phyloP scores from a whole-genome alignment of 1,284 basidiomycete genomes.

The Sanguinoderma infundibulare region DNA sequence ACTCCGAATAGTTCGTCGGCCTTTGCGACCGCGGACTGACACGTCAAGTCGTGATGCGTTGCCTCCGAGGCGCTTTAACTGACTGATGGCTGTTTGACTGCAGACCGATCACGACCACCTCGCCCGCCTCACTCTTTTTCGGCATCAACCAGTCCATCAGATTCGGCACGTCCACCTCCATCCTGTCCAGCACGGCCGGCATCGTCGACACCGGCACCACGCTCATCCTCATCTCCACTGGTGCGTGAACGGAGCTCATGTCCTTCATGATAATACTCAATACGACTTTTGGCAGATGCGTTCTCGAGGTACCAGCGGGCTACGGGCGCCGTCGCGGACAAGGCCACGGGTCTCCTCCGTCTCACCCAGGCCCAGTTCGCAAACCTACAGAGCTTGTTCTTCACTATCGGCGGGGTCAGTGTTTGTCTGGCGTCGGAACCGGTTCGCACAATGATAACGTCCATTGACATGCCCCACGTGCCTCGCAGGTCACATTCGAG shows the following conservation, averaged over 20 bases:
- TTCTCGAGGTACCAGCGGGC: constrained; percentile 38
- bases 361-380: constrained; percentile 42
- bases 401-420: constrained; percentile 44
- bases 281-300: constrained; percentile 30
- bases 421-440: not conserved
- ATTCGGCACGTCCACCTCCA: constrained; percentile 50
- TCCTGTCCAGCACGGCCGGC: constrained; percentile 54
- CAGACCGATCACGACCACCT: constrained; percentile 51
- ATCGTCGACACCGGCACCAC: constrained; percentile 66
- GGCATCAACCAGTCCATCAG: constrained; percentile 63
- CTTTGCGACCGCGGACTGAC: too few relatives aligned
- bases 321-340: constrained; percentile 43
- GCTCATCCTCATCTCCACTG: constrained; percentile 42
- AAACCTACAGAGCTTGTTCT: constrained; percentile 45
- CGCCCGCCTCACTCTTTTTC: constrained; percentile 58
- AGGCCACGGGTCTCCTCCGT: constrained; percentile 44
- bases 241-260: constrained; percentile 17
- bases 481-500: constrained; percentile 37
- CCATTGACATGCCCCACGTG: constrained; percentile 2
- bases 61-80: not conserved
- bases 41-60: too few relatives aligned
- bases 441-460: not conserved
- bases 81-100: not conserved
- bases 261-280: not conserved
- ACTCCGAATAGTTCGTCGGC: not conserved